Percentiles rank a stretch among this genome's conserved stretches.
Conservation (phyloP, 164 flowering plant species). For the Warburgia ugandensis region DNA sequence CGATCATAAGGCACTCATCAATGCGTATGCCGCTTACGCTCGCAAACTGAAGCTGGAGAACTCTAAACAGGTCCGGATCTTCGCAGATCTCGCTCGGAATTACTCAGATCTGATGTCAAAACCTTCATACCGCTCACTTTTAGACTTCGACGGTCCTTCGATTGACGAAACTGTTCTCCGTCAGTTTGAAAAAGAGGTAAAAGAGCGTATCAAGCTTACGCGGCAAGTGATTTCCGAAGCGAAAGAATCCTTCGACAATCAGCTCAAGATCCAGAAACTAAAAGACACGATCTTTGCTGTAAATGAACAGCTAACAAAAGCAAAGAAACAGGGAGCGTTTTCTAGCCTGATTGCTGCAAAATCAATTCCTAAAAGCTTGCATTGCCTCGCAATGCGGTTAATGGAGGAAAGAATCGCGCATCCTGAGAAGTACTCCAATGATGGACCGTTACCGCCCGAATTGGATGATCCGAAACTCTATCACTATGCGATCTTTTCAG, state of each 20-base stretch:
- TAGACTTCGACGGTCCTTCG: background rate
- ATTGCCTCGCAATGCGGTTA: constrained; percentile 25
- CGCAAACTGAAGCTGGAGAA: constrained; percentile 25
- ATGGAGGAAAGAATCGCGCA: constrained; percentile 23
- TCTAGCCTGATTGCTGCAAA: constrained; percentile 27
- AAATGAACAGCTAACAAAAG: constrained; percentile 21
- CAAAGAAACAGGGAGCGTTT: constrained; percentile 27
- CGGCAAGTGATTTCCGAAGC: constrained; percentile 12
- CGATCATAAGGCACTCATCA: constrained; percentile 9
- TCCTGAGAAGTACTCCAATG: constrained; percentile 19
- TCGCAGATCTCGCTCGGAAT: constrained; percentile 15
- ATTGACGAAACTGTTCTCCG: constrained; percentile 14
- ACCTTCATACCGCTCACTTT: constrained; percentile 4
- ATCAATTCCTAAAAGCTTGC: constrained; percentile 25
- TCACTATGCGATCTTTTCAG: constrained; percentile 22
- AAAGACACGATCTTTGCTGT: constrained; percentile 25
- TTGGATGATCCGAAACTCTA: constrained; percentile 22
- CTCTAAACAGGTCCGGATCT: constrained; percentile 18
- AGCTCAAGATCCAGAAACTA: constrained; percentile 28
- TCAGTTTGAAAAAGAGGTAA: constrained; percentile 17
- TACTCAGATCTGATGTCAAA: constrained; percentile 14
- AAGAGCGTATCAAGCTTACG: constrained; percentile 12
- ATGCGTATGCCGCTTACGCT: constrained; percentile 20
- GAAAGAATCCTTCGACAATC: constrained; percentile 17
- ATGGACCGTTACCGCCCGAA: constrained; percentile 8